Base-by-base conservation (phyloP, 164 flowering plant species). In the Annona squamosa region DNA sequence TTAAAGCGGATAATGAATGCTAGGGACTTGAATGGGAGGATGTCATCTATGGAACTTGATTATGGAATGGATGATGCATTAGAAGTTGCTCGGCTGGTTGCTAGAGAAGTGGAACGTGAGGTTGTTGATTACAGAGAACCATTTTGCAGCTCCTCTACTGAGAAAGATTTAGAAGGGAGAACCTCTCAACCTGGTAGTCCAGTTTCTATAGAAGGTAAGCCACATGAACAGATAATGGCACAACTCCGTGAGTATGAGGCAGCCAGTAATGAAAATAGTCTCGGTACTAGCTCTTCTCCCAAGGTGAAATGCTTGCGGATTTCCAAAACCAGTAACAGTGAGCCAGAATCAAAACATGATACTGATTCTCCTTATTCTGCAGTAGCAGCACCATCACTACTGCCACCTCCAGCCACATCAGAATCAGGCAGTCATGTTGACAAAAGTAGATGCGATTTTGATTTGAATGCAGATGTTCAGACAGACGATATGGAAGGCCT, bases 1-100 rank as follows among this genome's bases (percentile, higher is more conserved):
- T 76, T 79, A 47, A 84, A 77, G 75, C 52, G 76, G 10, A 62
- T 46, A 67, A 76, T 56, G 16, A 71, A 62, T 74, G 45, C 74
- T 2, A 80, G 69, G 69, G 76, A 69, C 43, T 64, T 79, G 63
- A 75, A 74, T 43, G 81, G 75, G 65, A 79, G 73, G 64, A 75
- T 69, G 68, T 80, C 91, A 44, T 86, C 83, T 74, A 76, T 83
- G 78, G 96, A 85, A 48, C 78, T 86, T 44, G 97, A 90, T 45
- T 86, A 85, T 84, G 94, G 89, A 41, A 79, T 85, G 10, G 85
- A 86, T 72, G 98, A 93, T 82, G 89, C 99, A 37, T 75, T 93
- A 75, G 93, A 95, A 80, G 84, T 90, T 72, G 97, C 97, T 78
- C 75, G 90, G 65, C 85, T 84, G 72, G 98, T 93, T 73, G 97